Evolutionary conservation across 768 basidiomycete genomes (phyloP).

Genomic region (Russula sp.): DNA sequence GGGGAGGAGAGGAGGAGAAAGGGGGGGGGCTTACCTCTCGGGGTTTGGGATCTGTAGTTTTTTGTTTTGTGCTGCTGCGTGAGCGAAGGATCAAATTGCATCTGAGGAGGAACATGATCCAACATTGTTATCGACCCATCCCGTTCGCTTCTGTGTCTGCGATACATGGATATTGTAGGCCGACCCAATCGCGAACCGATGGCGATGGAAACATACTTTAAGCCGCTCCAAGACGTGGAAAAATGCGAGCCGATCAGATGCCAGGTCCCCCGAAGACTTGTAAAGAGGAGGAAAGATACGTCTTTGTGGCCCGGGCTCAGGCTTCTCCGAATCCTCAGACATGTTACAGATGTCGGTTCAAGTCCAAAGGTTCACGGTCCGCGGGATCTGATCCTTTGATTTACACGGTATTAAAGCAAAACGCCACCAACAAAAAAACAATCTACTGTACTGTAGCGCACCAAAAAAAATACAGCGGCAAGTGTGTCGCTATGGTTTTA

Average conservation of each 20-base stretch:
- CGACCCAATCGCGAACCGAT: no score
- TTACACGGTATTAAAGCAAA: neutral
- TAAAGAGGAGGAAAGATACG: conserved; percentile 64
- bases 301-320: conserved; percentile 28
- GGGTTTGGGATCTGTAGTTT: conserved; percentile 64
- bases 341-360: neutral
- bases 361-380: neutral
- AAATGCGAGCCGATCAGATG: conserved; percentile 77
- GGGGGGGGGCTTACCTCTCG: conserved; percentile 59
- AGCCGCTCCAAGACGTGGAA: conserved; percentile 85
- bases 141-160: conserved; percentile 94
- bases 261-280: conserved; percentile 47
- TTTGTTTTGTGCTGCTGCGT: neutral
- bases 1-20: neutral
- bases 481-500: conserved; percentile 26
- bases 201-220: conserved; percentile 55
- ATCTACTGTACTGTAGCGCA: neutral
- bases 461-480: neutral
- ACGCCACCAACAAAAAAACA: neutral
- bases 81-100: conserved; percentile 11
- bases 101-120: conserved; percentile 5
- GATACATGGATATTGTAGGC: neutral
- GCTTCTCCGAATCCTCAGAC: neutral
- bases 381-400: neutral
- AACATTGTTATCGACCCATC: conserved; percentile 87